Evolutionary conservation across 768 basidiomycete genomes (phyloP).

Genomic region (Mycena haematopus): DNA sequence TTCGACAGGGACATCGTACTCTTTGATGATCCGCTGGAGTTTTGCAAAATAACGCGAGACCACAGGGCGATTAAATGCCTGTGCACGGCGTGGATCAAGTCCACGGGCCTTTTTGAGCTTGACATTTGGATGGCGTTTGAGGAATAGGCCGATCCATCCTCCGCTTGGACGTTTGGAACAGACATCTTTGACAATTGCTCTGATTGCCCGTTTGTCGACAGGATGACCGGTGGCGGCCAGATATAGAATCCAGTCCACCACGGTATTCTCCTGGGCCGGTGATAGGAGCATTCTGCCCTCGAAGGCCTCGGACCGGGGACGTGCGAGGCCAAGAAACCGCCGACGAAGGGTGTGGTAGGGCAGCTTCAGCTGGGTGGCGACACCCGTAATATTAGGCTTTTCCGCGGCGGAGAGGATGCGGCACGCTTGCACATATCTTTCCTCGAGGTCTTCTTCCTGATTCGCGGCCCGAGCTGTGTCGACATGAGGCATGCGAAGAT

Average conservation of each 20-base stretch:
- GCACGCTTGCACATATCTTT: no score
- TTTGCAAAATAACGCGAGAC: not conserved
- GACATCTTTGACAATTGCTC: conserved; percentile 3
- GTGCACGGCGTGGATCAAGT: not conserved
- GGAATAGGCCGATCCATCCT: not conserved
- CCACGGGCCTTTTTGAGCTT: conserved; percentile 2
- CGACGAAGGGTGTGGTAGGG: no score
- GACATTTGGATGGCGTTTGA: not conserved
- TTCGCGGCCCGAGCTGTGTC: no score
- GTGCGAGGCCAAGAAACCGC: no score
- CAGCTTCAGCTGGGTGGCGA: no score
- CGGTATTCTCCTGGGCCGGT: conserved; percentile 14
- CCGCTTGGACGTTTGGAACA: not conserved
- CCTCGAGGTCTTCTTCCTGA: no score
- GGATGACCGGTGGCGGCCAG: conserved; percentile 19
- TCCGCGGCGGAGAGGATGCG: no score
- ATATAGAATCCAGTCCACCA: conserved; percentile 22
- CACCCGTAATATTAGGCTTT: no score
- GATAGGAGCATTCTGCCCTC: conserved; percentile 29
- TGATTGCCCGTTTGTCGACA: conserved; percentile 1
- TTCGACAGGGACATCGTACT: not conserved
- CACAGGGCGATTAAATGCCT: not conserved
- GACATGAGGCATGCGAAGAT: no score
- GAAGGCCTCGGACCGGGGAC: no score
- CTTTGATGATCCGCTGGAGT: not conserved